Evolutionary conservation across 306 rosid species (phyloP), one percentile per base, ranked within the genome.

Genomic region (Rubus idaeus): DNA sequence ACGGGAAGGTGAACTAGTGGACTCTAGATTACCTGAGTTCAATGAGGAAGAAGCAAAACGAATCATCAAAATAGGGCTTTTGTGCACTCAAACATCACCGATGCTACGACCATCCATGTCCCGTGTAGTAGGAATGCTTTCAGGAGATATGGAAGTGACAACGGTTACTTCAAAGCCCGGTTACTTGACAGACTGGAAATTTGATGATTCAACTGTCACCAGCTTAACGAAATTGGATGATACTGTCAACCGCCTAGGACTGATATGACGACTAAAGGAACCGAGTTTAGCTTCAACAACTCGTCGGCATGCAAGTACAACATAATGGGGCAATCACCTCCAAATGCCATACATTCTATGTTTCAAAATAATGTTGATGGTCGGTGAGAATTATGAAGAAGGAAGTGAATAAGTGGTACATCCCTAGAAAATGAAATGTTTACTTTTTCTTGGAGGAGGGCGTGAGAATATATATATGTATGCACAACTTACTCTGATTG

Each of bases 31-130:
- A 60, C 68, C 80, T 12, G 75, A 68, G 61, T 74, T 78, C 85
- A 82, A 79, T 3, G 74, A 73, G 70, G 92, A 86, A 69, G 89
- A 91, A 84, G 83, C 76, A 16, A 76, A 78, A 65, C 75, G 90
- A 37, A 26, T 89, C 8, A 86, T 81, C 5, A 87, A 85, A 58
- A 66, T 91, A 74, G 82, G 88, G 11, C 86, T 87, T 68, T 45
- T 82, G 73, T 91, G 94, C 85, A 89, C 92, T 50, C 94, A 91
- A 66, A 69, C 92, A 74, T 80, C 90, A 21, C 94, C 96, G 26
- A 26, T 41, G 8, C 80, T 74, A 56, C 81, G 89, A 47, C 96
- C 94, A 57, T 67, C 92, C 0, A 91, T 91, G 96, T 89, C 94
- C 5, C 90, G 88, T 4, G 93, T 87, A 30, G 88, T 91, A 69